Base-by-base conservation (phyloP, 352 stramenopile genomes). In the Pythium diclinum region DNA sequence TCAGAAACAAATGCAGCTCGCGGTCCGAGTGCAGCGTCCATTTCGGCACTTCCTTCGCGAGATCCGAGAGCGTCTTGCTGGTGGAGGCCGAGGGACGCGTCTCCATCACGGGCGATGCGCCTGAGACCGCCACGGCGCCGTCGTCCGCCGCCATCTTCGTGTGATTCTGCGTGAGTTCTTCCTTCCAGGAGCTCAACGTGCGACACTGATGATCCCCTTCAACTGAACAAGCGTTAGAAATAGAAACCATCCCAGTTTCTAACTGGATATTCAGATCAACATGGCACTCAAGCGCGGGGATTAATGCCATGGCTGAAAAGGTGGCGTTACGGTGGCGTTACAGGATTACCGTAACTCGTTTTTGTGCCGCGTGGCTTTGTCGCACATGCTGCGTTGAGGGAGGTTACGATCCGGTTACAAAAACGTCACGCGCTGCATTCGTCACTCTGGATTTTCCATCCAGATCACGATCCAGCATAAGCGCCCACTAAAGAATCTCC, bases 21-120 rank as follows among this genome's bases (percentile, higher is more conserved):
- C 83, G 81, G 61, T 92, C 83, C 61, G 82, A 86, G 59, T 92
- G 83, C 32, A 92, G 70, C 69, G 83, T 92, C 83, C 83, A 92
- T 55, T 79, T 79, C 28, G 59, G 49, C 55, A 79, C 74, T 49
- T 90, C 74, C 11, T 54, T 47, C 14, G 48, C 38, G 19, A 70
- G 51, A 8, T 48, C 36, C 47, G 55, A 17, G 7, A 69, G 56
- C 21, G 47, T 48, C 56, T 61, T 42, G 28, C 40, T 48, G 19
- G 61, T 53, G 19, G 32, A 28, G 34, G 32, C 32, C 19, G 34
- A 60, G 3, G 55, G 34, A 16, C 34, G 34, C 33, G 52, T 58
- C 33, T 46, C 52, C 25, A 58, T 58, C 10, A 14, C 52, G 33
- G 55, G 55, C 19, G 58, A 19, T 2, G 57, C 51, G 49, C 33